These are phyloP conservation scores for Amorphotheca resinae DNA, from an alignment of 495 filamentous ascomycete genomes.

Conservation along the genomic window DNA sequence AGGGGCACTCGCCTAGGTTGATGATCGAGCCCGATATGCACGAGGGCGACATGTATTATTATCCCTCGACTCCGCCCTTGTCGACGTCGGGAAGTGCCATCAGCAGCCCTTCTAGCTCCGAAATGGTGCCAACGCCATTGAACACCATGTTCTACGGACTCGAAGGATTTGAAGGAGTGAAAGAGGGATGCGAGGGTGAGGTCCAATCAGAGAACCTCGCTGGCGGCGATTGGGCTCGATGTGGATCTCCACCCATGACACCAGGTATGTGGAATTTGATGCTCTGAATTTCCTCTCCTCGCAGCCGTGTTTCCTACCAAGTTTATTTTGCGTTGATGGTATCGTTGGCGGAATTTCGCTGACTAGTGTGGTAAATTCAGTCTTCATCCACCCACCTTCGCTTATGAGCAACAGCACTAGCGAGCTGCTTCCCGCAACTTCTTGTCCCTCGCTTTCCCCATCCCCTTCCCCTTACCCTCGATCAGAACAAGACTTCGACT, in stretches of 20 bases:
- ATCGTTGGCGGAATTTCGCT: no score
- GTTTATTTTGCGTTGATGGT: neutral
- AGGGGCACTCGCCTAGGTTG: slow-evolving; percentile 56
- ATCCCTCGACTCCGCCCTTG: slow-evolving; percentile 79
- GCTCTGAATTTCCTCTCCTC: neutral
- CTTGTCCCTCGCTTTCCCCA: slow-evolving; percentile 80
- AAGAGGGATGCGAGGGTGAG: slow-evolving; percentile 68
- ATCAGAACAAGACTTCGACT: slow-evolving; percentile 61
- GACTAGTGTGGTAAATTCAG: no score
- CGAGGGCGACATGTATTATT: slow-evolving; percentile 55
- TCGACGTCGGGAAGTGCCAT: slow-evolving; percentile 73
- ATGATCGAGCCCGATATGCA: slow-evolving; percentile 68
- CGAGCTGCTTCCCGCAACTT: slow-evolving; percentile 56
- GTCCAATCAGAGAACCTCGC: slow-evolving; percentile 65
- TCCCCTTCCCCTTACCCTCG: slow-evolving; percentile 71
- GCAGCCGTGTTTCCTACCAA: neutral
- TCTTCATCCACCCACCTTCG: slow-evolving; percentile 71
- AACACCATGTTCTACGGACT: slow-evolving; percentile 65
- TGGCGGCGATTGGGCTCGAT: slow-evolving; percentile 61
- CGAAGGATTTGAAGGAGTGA: slow-evolving; percentile 65
- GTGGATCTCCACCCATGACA: slow-evolving; percentile 75
- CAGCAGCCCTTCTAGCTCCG: slow-evolving; percentile 75
- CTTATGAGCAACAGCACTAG: slow-evolving; percentile 48
- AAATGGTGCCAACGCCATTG: slow-evolving; percentile 68
- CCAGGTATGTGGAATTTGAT: slow-evolving; percentile 58